Base-by-base conservation (phyloP, 2,329 filamentous ascomycete genomes). In the Alternaria sp. region DNA sequence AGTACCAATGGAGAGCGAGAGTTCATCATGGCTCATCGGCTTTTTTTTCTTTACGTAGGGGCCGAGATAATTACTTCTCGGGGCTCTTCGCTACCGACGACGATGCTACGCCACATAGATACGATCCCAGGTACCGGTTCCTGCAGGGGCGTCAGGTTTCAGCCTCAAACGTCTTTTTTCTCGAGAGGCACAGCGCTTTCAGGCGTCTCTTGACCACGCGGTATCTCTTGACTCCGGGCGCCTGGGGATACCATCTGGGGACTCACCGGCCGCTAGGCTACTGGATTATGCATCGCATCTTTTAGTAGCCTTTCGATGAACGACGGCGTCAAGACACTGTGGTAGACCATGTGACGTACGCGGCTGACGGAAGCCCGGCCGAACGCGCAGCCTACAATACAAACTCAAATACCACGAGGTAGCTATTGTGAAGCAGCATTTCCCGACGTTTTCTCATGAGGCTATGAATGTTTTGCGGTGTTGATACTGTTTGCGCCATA, bases 161-260 rank as follows among this genome's bases (percentile, higher is more conserved):
- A 60, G 53, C 46, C 53, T 56, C 57, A 60, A 51, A 60, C 57
- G 53, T 51, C 38, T 60, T 46, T 48, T 38, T 46, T 48, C 24
- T 38, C 14, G 14, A 49, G 11, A 38, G 46, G 30, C 46, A 42
- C 42, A 54, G 22, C 36, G 16, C 38, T n/a, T 20, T 41, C 28
- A 51, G 20, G 22, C 54, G 16, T 32, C 20, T 24, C 26, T 24
- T 43, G 34, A 42, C 20, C 20, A 24, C 20, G 39, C 39, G 42
- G 32, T 20, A 26, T 39, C 9, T 32, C 32, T 34, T 46, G 30
- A 32, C 22, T 54, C 52, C 42, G 30, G 39, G 54, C 47, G 47
- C 16, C 28, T 57, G 39, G 46, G 43, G 39, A 49, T 22, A 49
- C 14, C 32, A 38, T 36, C 20, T 24, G 32, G 32, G 24, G 20